Conservation (phyloP, 805 yeast species). For the Maudiozyma turicensis region DNA sequence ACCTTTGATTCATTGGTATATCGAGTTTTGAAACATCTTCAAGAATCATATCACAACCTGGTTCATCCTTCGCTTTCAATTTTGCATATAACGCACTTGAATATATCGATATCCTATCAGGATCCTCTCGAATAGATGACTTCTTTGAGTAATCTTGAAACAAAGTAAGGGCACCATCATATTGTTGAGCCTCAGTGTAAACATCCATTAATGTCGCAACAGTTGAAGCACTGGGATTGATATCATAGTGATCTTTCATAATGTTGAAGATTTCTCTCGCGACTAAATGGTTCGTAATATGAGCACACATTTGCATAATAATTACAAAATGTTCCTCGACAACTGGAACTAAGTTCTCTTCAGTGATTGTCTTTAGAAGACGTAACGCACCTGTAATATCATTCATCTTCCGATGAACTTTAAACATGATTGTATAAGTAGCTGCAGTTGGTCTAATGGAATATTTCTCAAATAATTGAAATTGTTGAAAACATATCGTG, state of each 20-base stretch:
- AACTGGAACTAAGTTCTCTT: constrained; percentile 8
- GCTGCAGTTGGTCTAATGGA: constrained; percentile 20
- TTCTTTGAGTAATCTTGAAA: constrained; percentile 14
- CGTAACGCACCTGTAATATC: constrained; percentile 27
- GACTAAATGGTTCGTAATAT: constrained; percentile 18
- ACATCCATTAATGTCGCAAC: constrained; percentile 23
- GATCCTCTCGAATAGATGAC: background rate
- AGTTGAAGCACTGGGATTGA: constrained; percentile 20
- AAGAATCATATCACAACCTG: constrained; percentile 14
- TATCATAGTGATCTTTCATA: constrained; percentile 23
- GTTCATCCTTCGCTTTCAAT: constrained; percentile 9
- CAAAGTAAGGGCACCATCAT: constrained; percentile 13
- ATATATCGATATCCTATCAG: constrained; percentile 10
- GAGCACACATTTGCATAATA: constrained; percentile 20
- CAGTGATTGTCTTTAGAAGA: constrained; percentile 23
- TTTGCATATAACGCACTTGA: constrained; percentile 19
- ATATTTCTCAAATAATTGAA: constrained; percentile 23
- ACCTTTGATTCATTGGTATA: constrained; percentile 13
- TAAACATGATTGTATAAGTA: constrained; percentile 23
- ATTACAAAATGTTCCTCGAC: constrained; percentile 21
- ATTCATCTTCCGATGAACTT: constrained; percentile 17
- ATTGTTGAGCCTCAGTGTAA: constrained; percentile 15
- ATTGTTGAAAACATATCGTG: constrained; percentile 21
- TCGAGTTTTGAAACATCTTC: constrained; percentile 6
- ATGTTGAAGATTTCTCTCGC: constrained; percentile 26